Evolutionary conservation across 2,329 filamentous ascomycete genomes (phyloP).

Genomic region (Pseudogymnoascus verrucosus): DNA sequence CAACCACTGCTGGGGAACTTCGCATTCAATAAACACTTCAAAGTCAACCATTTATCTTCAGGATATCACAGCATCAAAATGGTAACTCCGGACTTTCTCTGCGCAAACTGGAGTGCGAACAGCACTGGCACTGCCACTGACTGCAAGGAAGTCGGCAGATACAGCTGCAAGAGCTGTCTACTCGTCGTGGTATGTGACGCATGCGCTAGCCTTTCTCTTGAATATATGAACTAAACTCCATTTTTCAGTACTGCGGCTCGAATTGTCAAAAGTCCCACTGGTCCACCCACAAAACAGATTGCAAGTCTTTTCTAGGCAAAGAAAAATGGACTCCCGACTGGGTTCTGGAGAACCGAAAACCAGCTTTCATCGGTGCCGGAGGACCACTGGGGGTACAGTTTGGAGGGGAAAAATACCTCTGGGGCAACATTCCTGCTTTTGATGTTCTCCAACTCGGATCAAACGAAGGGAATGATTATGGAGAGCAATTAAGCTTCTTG

Average conservation of each 20-base stretch:
- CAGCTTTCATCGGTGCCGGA: neutral
- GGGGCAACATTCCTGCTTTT: conserved; percentile 35
- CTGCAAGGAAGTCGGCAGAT: neutral
- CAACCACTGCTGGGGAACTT: neutral
- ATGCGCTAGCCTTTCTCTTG: neutral
- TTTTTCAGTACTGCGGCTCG: conserved; percentile 12
- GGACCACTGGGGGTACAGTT: neutral
- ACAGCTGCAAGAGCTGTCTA: neutral
- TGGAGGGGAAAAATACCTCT: conserved; percentile 28
- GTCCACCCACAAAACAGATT: conserved; percentile 13
- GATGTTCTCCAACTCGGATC: conserved; percentile 30
- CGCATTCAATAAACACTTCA: neutral
- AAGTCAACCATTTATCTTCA: neutral
- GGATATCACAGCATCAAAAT: neutral
- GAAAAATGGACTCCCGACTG: conserved; percentile 13
- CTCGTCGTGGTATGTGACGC: neutral
- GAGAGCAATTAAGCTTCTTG: conserved; percentile 28
- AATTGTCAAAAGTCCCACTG: conserved; percentile 12
- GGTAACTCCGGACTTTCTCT: neutral
- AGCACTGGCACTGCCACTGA: neutral
- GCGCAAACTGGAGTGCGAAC: neutral
- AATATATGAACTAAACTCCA: conserved; percentile 36
- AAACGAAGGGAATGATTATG: conserved; percentile 24
- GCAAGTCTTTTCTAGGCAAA: conserved; percentile 13
- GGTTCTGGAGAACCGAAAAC: conserved; percentile 9